Base-by-base conservation (phyloP, 345 rosid species). In the Luvunga scandens region DNA sequence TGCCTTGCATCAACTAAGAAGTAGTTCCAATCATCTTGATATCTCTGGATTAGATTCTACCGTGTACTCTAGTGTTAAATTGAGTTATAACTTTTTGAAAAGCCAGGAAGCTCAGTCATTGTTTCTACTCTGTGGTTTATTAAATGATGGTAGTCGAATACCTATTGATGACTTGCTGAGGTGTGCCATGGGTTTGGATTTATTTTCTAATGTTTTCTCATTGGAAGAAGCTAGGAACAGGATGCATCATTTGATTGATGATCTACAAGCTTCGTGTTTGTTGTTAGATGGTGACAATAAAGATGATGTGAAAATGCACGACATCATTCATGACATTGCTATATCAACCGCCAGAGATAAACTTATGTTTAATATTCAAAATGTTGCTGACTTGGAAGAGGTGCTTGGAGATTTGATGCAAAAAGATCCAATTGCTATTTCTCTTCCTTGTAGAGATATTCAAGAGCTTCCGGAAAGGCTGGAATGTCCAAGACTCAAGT, bases 181-280 rank as follows among this genome's bases (percentile, higher is more conserved):
- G 19, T 77, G 70, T 42, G 28, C 48, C 1, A 14, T 70, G 48
- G 87, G 85, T 42, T 42, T 42, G 50, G 50, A 6, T 10, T 42
- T 10, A 45, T 45, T 45, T 45, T 10, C 50, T 1, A 48, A 48
- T 19, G 30, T 42, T 14, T 13, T 18, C 27, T 68, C 75, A 0
- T 0, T 81, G 2, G 71, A 79, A 30, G 65, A 48, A 5, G 71
- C 50, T 31, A 50, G 77, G 12, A 12, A 33, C 31, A 33, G 42
- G 7, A 1, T 74, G 16, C n/a, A 66, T 22, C 25, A 13, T 5
- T 48, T 69, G 39, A 25, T 82, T n/a, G 28, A 30, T 61, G 59
- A 34, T 34, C 38, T 85, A 70, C 76, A 53, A 62, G 50, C 66
- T 4, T 72, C 66, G 30, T 76, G 79, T 63, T 77, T 85, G 76